Base-by-base conservation (phyloP, 2,329 filamentous ascomycete genomes). In the Fusarium oligoseptatum region DNA sequence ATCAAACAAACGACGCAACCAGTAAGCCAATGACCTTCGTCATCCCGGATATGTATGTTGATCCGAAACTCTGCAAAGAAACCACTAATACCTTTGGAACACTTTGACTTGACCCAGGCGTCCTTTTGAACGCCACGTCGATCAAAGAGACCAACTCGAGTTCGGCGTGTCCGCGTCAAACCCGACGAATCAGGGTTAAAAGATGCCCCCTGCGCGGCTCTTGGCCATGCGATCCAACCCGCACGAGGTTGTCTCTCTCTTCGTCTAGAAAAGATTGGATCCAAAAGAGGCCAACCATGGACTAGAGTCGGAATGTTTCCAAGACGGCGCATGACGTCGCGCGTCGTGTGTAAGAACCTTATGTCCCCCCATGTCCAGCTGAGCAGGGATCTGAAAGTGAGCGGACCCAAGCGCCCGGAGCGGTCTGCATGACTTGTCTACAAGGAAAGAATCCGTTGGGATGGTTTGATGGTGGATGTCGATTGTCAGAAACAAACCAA, bases 301-400 rank as follows among this genome's bases (percentile, higher is more conserved):
- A 6, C 7, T 36, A 24, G 37, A 32, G 29, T 58, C 58, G 43
- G 22, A 36, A 10, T 11, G 37, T 14, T 27, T 50, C 11, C 63
- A 36, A 20, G 56, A 20, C 48, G 60, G 15, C 11, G 20, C 27
- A 72, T 67, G 72, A 74, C 58, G 60, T 60, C 48, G 68, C 12
- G 29, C 29, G 29, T 32, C 29, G 32, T 34, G 11, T 52, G 64
- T 74, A 63, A 74, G 66, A 74, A 73, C 68, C 39, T 63, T 67
- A 74, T 60, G 48, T 32, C 24, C 29, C 52, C 60, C 62, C 73
- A 74, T 67, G 64, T 72, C 73, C 73, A 76, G 73, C 73, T 76
- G 73, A 69, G 56, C 73, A 76, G 63, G 73, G 73, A 68, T 75
- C 15, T n/a, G 29, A 56, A 6, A 60, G 66, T 58, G 64, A 72